Conservation (phyloP, 2,329 filamentous ascomycete species). For the Ciborinia camelliae region DNA sequence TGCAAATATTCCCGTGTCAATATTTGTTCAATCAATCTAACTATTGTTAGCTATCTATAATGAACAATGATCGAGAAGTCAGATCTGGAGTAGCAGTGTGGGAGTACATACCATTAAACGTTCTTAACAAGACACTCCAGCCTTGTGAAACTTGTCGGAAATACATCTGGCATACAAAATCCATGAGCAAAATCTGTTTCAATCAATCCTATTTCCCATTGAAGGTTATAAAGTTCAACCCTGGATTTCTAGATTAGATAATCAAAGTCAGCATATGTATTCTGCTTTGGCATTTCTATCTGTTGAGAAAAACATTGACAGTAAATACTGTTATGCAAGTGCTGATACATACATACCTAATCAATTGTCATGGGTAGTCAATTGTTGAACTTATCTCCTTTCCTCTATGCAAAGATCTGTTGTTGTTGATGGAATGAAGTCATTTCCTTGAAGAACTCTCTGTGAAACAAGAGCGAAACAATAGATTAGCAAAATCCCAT, state of each 20-base stretch:
- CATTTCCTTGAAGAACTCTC: no score
- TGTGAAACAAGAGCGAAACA: not conserved
- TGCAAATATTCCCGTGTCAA: no score
- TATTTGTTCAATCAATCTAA: no score
- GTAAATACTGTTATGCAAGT: not conserved
- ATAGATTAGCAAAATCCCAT: not conserved
- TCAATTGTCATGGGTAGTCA: no score
- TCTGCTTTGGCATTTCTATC: not conserved
- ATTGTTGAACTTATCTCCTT: not conserved
- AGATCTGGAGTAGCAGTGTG: no score
- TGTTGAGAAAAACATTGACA: not conserved
- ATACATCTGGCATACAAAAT: not conserved
- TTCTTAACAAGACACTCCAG: no score
- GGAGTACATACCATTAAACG: no score
- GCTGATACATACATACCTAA: not conserved
- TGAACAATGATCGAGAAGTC: no score
- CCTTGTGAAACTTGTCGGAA: no score
- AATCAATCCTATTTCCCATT: no score
- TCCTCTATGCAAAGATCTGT: not conserved
- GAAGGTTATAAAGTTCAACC: not conserved
- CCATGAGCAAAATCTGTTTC: not conserved
- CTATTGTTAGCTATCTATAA: no score
- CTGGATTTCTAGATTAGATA: not conserved
- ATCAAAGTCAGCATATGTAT: not conserved
- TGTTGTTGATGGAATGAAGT: no score